Conservation (phyloP, 352 stramenopile genomes). For the Elongisporangium undulatum region DNA sequence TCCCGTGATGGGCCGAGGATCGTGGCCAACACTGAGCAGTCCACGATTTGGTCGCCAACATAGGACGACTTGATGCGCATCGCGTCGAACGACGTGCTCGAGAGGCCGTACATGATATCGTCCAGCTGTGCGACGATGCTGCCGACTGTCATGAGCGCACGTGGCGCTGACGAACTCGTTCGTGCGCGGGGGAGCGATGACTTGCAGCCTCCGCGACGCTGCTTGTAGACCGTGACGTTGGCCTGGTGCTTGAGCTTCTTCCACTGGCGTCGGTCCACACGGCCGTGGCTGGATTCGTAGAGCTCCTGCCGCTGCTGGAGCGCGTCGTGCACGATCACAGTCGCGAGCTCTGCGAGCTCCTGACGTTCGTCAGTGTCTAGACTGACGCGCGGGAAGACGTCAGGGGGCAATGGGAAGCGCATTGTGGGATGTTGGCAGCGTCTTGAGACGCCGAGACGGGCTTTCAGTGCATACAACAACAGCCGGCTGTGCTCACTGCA, state of each 20-base stretch:
- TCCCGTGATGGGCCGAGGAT: conserved; percentile 10
- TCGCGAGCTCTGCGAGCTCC: conserved; percentile 11
- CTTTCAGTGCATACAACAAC: background rate
- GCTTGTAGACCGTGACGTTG: conserved; percentile 29
- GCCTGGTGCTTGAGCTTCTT: conserved; percentile 31
- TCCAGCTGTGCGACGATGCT: conserved; percentile 39
- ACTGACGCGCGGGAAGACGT: conserved; percentile 18
- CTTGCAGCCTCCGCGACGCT: conserved; percentile 8
- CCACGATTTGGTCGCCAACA: conserved; percentile 21
- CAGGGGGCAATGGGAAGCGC: conserved; percentile 21
- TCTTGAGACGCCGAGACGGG: background rate
- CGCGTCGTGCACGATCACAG: conserved; percentile 23
- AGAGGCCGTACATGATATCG: conserved; percentile 33
- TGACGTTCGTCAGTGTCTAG: conserved; percentile 6
- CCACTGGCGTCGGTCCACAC: conserved; percentile 32
- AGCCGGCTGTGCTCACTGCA: background rate
- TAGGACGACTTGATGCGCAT: conserved; percentile 27
- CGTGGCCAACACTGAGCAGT: conserved; percentile 19
- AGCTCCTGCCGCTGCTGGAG: conserved; percentile 37
- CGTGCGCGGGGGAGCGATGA: background rate
- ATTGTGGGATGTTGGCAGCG: conserved; percentile 3
- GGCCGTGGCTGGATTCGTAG: conserved; percentile 14
- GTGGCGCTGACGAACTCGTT: background rate
- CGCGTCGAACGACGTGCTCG: conserved; percentile 27
- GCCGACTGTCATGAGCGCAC: conserved; percentile 8